Conservation (phyloP, 202 grass and related monocot genomes). For the Schoenoplectus triqueter region DNA sequence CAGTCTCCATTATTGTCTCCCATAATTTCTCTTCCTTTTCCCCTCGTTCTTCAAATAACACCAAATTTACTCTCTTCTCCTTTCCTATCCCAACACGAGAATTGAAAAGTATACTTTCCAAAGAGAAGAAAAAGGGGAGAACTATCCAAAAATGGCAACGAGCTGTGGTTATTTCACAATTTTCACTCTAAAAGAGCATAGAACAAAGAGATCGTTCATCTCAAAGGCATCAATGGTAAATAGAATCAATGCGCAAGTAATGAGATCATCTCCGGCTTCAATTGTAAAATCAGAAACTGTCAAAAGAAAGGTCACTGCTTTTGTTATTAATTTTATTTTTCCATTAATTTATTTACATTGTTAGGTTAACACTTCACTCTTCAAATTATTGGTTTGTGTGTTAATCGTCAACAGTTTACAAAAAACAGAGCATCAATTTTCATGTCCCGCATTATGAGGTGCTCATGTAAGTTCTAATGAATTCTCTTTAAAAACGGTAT, state of each 20-base stretch:
- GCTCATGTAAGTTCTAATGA: neutral
- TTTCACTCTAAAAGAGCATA: constrained; percentile 18
- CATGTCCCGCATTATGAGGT: neutral
- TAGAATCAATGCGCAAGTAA: constrained; percentile 16
- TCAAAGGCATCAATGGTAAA: constrained; percentile 12
- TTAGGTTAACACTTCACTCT: neutral
- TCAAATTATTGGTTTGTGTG: neutral
- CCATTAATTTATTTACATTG: neutral
- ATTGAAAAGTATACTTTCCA: neutral
- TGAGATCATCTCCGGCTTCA: constrained; percentile 30
- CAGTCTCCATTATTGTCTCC: constrained; percentile 1
- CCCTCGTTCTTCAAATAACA: neutral
- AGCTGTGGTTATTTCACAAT: neutral
- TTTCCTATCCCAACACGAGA: neutral
- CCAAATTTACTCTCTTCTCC: neutral
- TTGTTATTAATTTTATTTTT: neutral
- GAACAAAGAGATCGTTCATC: constrained; percentile 11
- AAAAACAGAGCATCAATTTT: neutral
- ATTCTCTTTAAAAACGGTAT: neutral
- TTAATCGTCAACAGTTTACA: neutral
- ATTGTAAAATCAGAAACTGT: constrained; percentile 25
- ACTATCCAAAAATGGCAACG: constrained; percentile 13
- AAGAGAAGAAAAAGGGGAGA: neutral
- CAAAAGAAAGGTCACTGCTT: constrained; percentile 17
- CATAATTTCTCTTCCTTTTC: constrained; percentile 15